Percentiles rank a stretch among this genome's conserved stretches.
These are phyloP conservation scores for Trichoderma sp. DNA, from an alignment of 2,329 filamentous ascomycete species.

Conservation along the genomic window DNA sequence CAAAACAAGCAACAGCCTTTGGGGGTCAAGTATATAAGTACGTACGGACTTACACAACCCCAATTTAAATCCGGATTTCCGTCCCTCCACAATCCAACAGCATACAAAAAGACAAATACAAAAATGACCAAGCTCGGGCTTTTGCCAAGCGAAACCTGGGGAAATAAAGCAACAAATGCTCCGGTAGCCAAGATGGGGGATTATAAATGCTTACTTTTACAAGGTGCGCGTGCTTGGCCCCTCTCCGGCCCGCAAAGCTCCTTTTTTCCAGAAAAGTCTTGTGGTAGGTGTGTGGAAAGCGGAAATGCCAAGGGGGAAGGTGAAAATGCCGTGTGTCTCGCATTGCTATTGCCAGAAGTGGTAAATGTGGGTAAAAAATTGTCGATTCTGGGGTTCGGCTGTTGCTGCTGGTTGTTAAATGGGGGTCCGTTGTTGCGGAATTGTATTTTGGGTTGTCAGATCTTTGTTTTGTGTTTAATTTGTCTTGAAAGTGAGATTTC, in stretches of 20 bases:
- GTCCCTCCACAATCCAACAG: not conserved
- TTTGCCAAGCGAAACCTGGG: not conserved
- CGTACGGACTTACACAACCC: not conserved
- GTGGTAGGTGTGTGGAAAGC: no score
- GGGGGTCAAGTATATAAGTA: not conserved
- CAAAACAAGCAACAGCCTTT: not conserved
- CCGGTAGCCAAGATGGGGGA: not conserved
- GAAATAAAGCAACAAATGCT: not conserved
- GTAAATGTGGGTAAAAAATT: not conserved
- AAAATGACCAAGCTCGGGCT: not conserved
- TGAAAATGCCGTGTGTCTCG: not conserved
- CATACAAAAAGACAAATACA: not conserved
- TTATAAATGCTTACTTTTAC: constrained; percentile 8
- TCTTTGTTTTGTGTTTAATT: not conserved
- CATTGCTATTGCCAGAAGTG: not conserved
- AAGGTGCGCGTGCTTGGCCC: not conserved
- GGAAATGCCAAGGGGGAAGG: not conserved
- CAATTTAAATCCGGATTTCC: not conserved
- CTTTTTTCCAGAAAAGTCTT: not conserved
- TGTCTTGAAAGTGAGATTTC: not conserved
- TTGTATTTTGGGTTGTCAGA: not conserved
- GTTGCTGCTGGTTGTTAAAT: no score
- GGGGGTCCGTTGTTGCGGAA: not conserved
- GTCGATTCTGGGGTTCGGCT: not conserved
- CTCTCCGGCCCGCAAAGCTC: not conserved